These are phyloP conservation scores for Backusella tuberculispora DNA, from an alignment of 192 early-diverging fungal genomes.

Conservation along the genomic window DNA sequence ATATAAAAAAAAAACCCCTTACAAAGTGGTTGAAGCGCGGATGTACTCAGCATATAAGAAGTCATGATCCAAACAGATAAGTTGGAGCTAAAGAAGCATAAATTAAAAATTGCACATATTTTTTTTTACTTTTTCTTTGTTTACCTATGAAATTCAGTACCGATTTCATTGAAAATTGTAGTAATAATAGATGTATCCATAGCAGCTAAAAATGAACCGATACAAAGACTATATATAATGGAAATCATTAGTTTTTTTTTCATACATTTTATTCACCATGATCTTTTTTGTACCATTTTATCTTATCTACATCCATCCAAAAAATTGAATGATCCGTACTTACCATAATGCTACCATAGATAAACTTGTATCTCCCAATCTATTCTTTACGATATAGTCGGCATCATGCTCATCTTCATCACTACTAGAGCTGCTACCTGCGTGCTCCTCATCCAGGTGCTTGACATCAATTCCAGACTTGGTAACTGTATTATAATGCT, in stretches of 20 bases:
- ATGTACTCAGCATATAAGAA: conserved; percentile 38
- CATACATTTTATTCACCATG: too few species aligned
- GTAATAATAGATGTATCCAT: conserved; percentile 38
- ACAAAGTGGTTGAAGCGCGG: conserved; percentile 40
- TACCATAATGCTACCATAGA: conserved; percentile 15
- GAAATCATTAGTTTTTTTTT: background rate
- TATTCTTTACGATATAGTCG: conserved; percentile 5
- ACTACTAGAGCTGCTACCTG: background rate
- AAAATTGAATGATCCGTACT: background rate
- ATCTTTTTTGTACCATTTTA: too few species aligned
- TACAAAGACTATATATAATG: conserved; percentile 26
- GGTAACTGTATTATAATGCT: background rate
- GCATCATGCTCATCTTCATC: conserved; percentile 3
- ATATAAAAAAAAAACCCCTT: conserved; percentile 6
- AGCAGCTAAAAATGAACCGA: conserved; percentile 31
- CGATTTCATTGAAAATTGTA: conserved; percentile 38
- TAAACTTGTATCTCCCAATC: conserved; percentile 11
- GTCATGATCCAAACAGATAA: conserved; percentile 35
- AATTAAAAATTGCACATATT: background rate
- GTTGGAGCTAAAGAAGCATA: conserved; percentile 26
- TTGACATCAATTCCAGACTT: background rate
- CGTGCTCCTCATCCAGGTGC: background rate
- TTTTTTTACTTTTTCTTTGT: too few species aligned
- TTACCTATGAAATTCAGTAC: conserved; percentile 40
- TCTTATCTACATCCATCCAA: too few species aligned